Evolutionary conservation across 164 flowering plant species (phyloP), one percentile per base, ranked within the genome.

Genomic region (Nelumbo lutea): DNA sequence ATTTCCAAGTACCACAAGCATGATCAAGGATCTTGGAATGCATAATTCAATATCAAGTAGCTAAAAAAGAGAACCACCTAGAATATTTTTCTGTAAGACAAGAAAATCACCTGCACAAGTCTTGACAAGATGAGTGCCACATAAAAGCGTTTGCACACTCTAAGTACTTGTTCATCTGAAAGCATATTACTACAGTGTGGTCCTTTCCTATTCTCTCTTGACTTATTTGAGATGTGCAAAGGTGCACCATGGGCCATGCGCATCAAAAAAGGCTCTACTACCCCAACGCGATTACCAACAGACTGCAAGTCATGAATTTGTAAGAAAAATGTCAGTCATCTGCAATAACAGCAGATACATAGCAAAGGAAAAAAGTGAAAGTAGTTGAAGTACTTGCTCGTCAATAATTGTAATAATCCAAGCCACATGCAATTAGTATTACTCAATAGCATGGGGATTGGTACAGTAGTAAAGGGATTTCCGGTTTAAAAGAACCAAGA

Each of bases 231-330:
- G 9, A 69, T 42, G 52, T 81, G 83, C 59, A 85, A 52, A 45
- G 92, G 96, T 27, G 93, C 97, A 69, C 97, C 97, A 87, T 95
- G 99, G 65, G 99, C 97, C 96, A 89, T 92, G 48, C 96, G 97
- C 99, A 95, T 92, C 80, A 95, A 74, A 79, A 88, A 92, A 42
- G 96, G 97, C 77, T 95, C 99, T 58, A 75, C 74, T 3, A 92
- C 96, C 70, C 99, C 99, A 78, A 92, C 89, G 74, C 91, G 86
- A 73, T 92, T 87, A 52, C 96, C 99, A 80, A 95, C 99, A 4
- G 97, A 87, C 99, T 95, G 86, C 81, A 84, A 3, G 42, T 44
- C 70, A 64, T 44, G 40, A 72, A 42, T 56, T 67, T 63, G 39
- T 46, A 40, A 47, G 45, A 66, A 62, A 42, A 48, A 60, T 7